phyloP scores from a whole-genome alignment of 1,284 basidiomycete genomes.

The Vanrija pseudolonga region DNA sequence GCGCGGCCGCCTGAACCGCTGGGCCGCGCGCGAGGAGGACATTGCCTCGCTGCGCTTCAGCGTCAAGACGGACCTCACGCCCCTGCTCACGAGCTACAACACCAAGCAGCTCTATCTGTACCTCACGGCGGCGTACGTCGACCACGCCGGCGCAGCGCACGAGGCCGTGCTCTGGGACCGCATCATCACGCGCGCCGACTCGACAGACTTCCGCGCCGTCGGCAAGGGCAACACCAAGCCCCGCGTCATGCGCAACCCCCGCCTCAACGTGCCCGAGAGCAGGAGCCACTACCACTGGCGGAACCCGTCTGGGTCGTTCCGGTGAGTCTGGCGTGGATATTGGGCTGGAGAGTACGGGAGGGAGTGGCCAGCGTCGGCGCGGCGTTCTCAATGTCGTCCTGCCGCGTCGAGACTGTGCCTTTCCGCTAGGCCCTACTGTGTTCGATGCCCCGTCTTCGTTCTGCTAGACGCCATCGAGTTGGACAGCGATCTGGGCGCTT shows the following conservation, averaged over 20 bases:
- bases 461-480: too few species aligned
- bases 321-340: conserved; percentile 29
- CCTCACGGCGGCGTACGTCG: conserved; percentile 44
- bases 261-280: conserved; percentile 42
- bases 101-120: conserved; percentile 52
- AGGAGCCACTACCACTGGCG: conserved; percentile 39
- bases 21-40: conserved; percentile 43
- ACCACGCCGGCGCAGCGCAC: conserved; percentile 28
- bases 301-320: conserved; percentile 42
- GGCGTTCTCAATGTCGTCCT: too few species aligned
- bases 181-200: conserved; percentile 41
- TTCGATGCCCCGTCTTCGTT: too few species aligned
- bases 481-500: too few species aligned
- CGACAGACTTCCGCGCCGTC: conserved; percentile 38
- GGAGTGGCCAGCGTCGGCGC: too few species aligned
- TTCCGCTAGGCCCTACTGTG: too few species aligned
- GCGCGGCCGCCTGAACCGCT: conserved; percentile 34
- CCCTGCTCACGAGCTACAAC: conserved; percentile 49
- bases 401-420: too few species aligned
- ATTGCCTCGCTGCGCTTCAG: conserved; percentile 46
- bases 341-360: too few species aligned
- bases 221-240: conserved; percentile 10
- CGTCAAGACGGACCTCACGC: conserved; percentile 44
- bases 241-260: conserved; percentile 19
- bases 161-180: conserved; percentile 51